Evolutionary conservation across 306 rosid species (phyloP).

Genomic region (Cicer pinnatifidum): DNA sequence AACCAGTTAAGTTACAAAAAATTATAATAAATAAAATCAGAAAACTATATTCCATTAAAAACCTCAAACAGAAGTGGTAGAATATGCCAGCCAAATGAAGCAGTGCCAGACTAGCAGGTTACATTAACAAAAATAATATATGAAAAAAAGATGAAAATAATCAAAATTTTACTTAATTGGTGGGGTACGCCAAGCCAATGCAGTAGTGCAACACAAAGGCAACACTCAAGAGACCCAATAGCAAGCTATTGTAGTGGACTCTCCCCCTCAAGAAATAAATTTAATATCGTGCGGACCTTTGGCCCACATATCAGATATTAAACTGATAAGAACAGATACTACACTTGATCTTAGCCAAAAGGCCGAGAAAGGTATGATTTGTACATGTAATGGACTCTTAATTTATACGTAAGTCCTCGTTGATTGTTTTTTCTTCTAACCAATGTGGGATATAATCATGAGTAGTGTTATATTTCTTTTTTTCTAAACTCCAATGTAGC

Average conservation of each 20-base stretch:
- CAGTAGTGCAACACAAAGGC: not conserved
- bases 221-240: not conserved
- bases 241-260: not conserved
- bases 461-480: not conserved
- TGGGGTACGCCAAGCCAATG: not conserved
- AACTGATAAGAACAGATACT: conserved; percentile 24
- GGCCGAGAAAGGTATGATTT: conserved; percentile 14
- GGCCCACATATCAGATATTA: conserved; percentile 8
- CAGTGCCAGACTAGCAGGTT: no score
- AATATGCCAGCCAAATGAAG: no score
- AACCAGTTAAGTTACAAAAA: conserved; percentile 13
- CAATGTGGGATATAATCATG: not conserved
- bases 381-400: not conserved
- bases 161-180: not conserved
- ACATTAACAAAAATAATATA: no score
- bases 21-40: no score
- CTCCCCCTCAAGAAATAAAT: conserved; percentile 5
- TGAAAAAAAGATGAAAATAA: no score
- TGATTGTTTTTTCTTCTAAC: not conserved
- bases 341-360: conserved; percentile 29
- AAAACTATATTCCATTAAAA: no score
- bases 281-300: not conserved
- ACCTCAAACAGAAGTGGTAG: no score
- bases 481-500: not conserved
- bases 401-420: not conserved